Percentiles rank a stretch among this genome's conserved stretches.
phyloP scores from a whole-genome alignment of 345 rosid genomes.

The Balakata baccata region DNA sequence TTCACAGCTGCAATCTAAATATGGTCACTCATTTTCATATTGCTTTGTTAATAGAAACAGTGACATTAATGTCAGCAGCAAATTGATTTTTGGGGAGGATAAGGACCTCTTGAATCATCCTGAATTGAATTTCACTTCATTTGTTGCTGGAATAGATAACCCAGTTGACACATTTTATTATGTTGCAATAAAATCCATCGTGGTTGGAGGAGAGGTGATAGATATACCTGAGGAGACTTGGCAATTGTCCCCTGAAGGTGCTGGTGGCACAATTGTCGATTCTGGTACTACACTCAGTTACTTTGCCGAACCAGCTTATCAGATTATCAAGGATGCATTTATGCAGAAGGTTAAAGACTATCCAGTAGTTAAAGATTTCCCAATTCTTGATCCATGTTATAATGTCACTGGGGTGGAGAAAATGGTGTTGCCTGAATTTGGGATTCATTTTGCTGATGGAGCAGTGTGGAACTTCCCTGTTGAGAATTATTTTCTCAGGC shows the following conservation, averaged over 20 bases:
- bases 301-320: constrained; percentile 66
- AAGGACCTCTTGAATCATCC: constrained; percentile 53
- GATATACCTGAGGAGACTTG: constrained; percentile 70
- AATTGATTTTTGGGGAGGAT: constrained; percentile 80
- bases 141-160: constrained; percentile 55
- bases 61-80: constrained; percentile 66
- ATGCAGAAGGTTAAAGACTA: constrained; percentile 57
- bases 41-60: constrained; percentile 77
- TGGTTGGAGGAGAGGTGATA: constrained; percentile 59
- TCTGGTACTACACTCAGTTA: constrained; percentile 73
- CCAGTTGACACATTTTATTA: constrained; percentile 69
- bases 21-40: constrained; percentile 80
- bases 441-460: constrained; percentile 64
- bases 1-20: constrained; percentile 76
- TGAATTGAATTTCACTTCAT: constrained; percentile 63
- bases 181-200: constrained; percentile 60
- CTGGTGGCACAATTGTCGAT: constrained; percentile 83
- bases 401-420: constrained; percentile 68
- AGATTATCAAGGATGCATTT: constrained; percentile 57
- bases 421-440: constrained; percentile 64
- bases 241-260: constrained; percentile 55
- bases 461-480: constrained; percentile 87
- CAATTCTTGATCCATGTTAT: constrained; percentile 73
- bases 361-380: constrained; percentile 47
- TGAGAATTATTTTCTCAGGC: constrained; percentile 68